Conservation (phyloP, 352 stramenopile genomes). For the Phytophthora tentaculata region DNA sequence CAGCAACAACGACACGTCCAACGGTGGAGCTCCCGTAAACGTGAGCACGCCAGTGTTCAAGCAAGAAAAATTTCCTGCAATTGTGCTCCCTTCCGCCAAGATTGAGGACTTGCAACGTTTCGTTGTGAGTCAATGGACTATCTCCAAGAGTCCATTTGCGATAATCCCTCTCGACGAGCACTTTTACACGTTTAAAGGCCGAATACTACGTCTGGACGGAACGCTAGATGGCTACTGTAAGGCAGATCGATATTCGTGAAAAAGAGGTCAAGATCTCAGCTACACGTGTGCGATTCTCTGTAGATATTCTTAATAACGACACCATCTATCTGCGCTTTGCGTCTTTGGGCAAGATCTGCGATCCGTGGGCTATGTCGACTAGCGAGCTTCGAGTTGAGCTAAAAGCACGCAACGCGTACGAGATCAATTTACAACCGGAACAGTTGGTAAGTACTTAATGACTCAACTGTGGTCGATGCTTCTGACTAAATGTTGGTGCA, state of each 20-base stretch:
- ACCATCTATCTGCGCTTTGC: slow-evolving; percentile 76
- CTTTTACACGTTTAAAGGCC: slow-evolving; percentile 79
- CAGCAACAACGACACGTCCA: slow-evolving; percentile 6
- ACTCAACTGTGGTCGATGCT: background rate
- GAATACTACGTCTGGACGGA: slow-evolving; percentile 65
- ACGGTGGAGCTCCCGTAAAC: slow-evolving; percentile 11
- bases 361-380: slow-evolving; percentile 81
- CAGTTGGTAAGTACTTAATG: slow-evolving; percentile 47
- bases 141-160: slow-evolving; percentile 62
- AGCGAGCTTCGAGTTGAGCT: slow-evolving; percentile 73
- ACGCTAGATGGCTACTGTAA: slow-evolving; percentile 71
- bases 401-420: slow-evolving; percentile 61
- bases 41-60: slow-evolving; percentile 45
- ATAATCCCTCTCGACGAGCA: slow-evolving; percentile 54
- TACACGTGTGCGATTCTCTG: background rate
- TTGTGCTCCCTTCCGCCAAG: slow-evolving; percentile 45
- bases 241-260: slow-evolving; percentile 12
- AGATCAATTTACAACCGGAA: slow-evolving; percentile 68
- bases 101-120: slow-evolving; percentile 64
- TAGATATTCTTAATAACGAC: slow-evolving; percentile 74
- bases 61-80: slow-evolving; percentile 61
- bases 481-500: background rate
- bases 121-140: slow-evolving; percentile 63
- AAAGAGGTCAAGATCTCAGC: background rate
- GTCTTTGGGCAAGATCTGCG: slow-evolving; percentile 66